Conservation (phyloP, 148 eudicot species). For the Chenopodium formosanum region DNA sequence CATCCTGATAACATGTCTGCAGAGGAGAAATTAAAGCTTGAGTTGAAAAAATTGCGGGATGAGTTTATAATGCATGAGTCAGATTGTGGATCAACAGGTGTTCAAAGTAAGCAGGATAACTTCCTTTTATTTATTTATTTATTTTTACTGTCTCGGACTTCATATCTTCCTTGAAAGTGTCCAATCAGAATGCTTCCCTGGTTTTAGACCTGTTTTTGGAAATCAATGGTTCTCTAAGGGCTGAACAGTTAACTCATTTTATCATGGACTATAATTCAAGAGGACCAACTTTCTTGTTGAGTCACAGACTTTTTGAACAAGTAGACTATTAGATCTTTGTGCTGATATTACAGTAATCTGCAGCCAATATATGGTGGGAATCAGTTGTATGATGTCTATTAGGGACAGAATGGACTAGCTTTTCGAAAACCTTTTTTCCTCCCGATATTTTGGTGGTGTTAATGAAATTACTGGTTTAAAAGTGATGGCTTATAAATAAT, state of each 20-base stretch:
- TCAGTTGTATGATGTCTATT: too few relatives aligned
- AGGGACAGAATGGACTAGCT: too few relatives aligned
- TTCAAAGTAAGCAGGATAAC: slow-evolving; percentile 54
- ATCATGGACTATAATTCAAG: not conserved
- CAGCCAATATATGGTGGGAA: not conserved
- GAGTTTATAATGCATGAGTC: slow-evolving; percentile 89
- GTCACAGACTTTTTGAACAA: not conserved
- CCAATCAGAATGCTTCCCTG: not conserved
- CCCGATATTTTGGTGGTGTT: not conserved
- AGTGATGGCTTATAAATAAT: not conserved
- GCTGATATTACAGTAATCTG: not conserved
- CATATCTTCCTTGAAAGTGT: not conserved
- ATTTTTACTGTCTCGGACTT: too few relatives aligned
- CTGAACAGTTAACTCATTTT: not conserved
- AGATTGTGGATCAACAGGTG: slow-evolving; percentile 96
- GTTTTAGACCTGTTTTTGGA: not conserved
- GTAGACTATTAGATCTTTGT: not conserved
- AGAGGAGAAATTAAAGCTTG: slow-evolving; percentile 77
- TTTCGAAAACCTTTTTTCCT: not conserved
- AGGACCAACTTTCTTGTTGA: not conserved
- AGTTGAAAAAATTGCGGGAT: slow-evolving; percentile 76
- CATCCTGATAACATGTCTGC: slow-evolving; percentile 98
- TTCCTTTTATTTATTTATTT: not conserved
- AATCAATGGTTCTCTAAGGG: not conserved
- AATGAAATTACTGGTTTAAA: not conserved